phyloP scores from a whole-genome alignment of 106 monocot genomes.

The Allium cepa region DNA sequence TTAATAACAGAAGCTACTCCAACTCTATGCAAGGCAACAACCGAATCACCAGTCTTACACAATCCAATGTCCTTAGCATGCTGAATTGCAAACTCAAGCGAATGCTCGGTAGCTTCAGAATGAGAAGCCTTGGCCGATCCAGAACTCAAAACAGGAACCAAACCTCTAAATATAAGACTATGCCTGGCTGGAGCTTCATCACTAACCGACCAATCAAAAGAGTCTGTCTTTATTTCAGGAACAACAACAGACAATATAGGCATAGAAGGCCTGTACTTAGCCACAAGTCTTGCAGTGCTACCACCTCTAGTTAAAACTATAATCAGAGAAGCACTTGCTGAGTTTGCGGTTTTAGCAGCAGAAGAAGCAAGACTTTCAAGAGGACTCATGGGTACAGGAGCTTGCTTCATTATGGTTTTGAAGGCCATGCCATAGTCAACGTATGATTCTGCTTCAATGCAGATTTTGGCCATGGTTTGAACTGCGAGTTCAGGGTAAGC shows the following conservation, averaged over 20 bases:
- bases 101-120: conserved; percentile 56
- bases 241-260: conserved; percentile 67
- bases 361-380: conserved; percentile 73
- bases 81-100: conserved; percentile 38
- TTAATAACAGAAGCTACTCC: conserved; percentile 65
- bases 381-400: conserved; percentile 65
- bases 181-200: conserved; percentile 55
- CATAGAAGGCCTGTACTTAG: conserved; percentile 64
- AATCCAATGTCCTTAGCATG: conserved; percentile 34
- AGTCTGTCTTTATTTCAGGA: conserved; percentile 41
- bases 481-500: conserved; percentile 74
- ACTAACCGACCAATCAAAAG: conserved; percentile 58
- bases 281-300: conserved; percentile 57
- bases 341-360: conserved; percentile 53
- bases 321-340: conserved; percentile 47
- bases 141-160: conserved; percentile 46
- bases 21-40: conserved; percentile 62
- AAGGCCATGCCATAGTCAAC: conserved; percentile 40
- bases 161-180: conserved; percentile 62
- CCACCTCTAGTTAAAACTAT: conserved; percentile 67
- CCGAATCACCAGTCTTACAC: conserved; percentile 56
- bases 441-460: conserved; percentile 49
- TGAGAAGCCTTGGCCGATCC: conserved; percentile 59
- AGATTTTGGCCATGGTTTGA: conserved; percentile 71
- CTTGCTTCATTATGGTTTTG: conserved; percentile 30